Base-by-base conservation (phyloP, 495 filamentous ascomycete species). In the Apodospora peruviana region DNA sequence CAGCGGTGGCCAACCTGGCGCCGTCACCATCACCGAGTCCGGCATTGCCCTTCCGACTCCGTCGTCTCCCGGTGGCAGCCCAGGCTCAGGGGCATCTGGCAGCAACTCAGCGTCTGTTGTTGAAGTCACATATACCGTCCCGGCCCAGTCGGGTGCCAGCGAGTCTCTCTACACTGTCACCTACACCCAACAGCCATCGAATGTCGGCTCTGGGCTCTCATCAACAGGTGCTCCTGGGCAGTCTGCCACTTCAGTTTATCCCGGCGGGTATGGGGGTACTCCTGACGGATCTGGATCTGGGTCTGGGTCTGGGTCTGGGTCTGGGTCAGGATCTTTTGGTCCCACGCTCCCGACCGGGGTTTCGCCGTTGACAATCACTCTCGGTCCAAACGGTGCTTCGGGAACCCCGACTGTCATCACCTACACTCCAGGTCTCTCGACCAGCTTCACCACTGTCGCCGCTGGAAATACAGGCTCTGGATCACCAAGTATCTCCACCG, bases 101-200 rank as follows among this genome's bases (percentile, higher is more conserved):
- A 29, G 3, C 14, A 32, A 18, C 4, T 24, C 36, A 11, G 38
- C 32, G 43, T 49, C 58, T 0, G 12, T 53, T n/a, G 19, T 51
- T 8, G 12, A 44, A 14, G 52, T 55, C 50, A 59, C 60, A 2
- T 62, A 61, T 53, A 59, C 58, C 1, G 45, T 51, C 5, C 50
- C 55, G 1, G 43, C 36, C 5, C 18, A 16, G 1, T 38, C 47
- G 1, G 50, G 48, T 22, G 34, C 12, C n/a, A 44, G 23, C 9
- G 22, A 16, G n/a, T 51, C 53, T 11, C 14, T 50, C 4, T 62
- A 61, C 47, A 43, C 51, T 2, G 59, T 62, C 17, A 55, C 54
- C 7, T 62, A 60, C 45, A 59, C 56, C 27, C 27, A 7, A 32
- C 7, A 7, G 7, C 14, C 27, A 32, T 32, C 27, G 7, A 32